Conservation (phyloP, 768 basidiomycete genomes). For the Termitomyces sp. region DNA sequence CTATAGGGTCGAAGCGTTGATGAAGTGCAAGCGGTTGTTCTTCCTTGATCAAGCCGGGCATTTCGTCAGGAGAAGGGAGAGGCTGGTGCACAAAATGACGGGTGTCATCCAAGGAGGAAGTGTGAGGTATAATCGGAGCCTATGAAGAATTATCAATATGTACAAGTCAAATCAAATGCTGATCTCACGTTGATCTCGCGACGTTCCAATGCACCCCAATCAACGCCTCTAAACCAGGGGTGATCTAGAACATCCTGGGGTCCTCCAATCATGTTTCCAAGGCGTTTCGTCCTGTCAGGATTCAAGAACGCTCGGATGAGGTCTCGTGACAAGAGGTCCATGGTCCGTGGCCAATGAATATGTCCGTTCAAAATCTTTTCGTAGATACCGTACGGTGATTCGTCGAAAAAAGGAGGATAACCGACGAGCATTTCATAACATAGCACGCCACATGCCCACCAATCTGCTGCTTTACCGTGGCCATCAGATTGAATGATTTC, state of each 20-base stretch:
- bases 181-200: conserved; percentile 77
- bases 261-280: conserved; percentile 92
- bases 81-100: conserved; percentile 84
- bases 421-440: conserved; percentile 99
- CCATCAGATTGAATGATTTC: conserved; percentile 98
- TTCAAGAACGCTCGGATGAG: conserved; percentile 88
- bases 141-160: conserved; percentile 28
- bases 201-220: conserved; percentile 86
- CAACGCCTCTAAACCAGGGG: conserved; percentile 94
- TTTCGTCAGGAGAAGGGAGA: conserved; percentile 72
- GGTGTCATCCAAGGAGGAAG: conserved; percentile 78
- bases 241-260: conserved; percentile 90
- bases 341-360: conserved; percentile 87
- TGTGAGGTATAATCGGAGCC: conserved; percentile 87
- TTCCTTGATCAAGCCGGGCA: conserved; percentile 72
- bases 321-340: conserved; percentile 88
- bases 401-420: conserved; percentile 97
- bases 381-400: conserved; percentile 97
- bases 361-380: conserved; percentile 92
- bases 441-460: conserved; percentile 98
- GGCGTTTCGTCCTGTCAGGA: conserved; percentile 85
- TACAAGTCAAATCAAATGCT: conserved; percentile 5
- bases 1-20: conserved; percentile 63
- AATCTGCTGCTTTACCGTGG: conserved; percentile 97
- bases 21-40: conserved; percentile 58